Conservation (phyloP, 306 rosid genomes). For the Myrica gale region DNA sequence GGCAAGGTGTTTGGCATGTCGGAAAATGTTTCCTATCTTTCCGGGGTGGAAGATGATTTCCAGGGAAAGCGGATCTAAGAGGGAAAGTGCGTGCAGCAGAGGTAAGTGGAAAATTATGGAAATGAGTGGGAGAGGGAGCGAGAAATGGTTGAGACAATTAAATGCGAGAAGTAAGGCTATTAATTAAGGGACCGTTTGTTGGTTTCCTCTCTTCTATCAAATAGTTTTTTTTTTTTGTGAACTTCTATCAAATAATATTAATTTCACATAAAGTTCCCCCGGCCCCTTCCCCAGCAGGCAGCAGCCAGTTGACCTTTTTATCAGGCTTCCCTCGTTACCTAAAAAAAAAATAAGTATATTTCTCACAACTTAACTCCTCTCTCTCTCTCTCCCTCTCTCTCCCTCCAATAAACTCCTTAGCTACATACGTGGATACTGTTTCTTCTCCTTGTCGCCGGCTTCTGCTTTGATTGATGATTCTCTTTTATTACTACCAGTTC, state of each 20-base stretch:
- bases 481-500: neutral
- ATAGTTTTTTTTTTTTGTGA: no score
- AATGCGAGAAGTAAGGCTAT: conserved; percentile 32
- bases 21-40: conserved; percentile 2
- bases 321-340: neutral
- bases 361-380: neutral
- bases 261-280: conserved; percentile 28
- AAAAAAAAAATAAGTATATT: neutral
- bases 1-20: conserved; percentile 23
- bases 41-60: neutral
- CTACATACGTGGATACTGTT: neutral
- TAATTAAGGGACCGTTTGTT: conserved; percentile 28
- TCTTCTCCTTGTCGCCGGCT: conserved; percentile 4
- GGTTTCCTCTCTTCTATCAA: conserved; percentile 1
- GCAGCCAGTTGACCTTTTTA: conserved; percentile 5
- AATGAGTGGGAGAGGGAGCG: neutral
- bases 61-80: conserved; percentile 4
- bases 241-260: conserved; percentile 19
- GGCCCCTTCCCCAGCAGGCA: neutral
- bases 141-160: conserved; percentile 10
- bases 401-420: neutral
- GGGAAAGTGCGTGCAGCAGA: no score
- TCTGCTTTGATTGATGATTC: conserved; percentile 9
- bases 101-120: neutral
- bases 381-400: neutral